Conservation (phyloP, 176 grass and related monocot genomes). For the Panicum miliaceum region DNA sequence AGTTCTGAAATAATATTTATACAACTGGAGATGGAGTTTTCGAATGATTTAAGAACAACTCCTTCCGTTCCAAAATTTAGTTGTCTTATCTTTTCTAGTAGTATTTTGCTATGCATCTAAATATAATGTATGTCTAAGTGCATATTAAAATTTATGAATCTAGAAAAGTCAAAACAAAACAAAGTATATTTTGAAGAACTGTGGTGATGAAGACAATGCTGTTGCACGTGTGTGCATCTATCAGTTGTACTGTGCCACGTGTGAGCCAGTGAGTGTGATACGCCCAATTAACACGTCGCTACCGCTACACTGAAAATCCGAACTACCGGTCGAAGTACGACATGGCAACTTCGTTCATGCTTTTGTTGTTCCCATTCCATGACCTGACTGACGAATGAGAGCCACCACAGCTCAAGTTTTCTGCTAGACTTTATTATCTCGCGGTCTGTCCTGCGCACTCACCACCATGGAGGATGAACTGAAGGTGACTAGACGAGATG, state of each 20-base stretch:
- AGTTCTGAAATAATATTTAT: too few species aligned
- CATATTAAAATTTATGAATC: too few species aligned
- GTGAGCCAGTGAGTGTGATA: neutral
- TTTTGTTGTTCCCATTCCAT: neutral
- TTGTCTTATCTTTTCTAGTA: too few species aligned
- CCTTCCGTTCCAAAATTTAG: too few species aligned
- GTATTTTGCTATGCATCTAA: too few species aligned
- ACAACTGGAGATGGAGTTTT: too few species aligned
- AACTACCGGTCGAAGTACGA: neutral
- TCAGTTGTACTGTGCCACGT: neutral
- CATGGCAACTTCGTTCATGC: neutral
- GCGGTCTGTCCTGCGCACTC: neutral
- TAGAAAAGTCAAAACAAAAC: too few species aligned
- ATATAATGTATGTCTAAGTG: too few species aligned
- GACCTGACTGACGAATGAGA: neutral
- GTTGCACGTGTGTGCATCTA: neutral
- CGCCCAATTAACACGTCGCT: neutral
- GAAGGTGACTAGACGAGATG: conserved; percentile 25
- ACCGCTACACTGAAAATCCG: neutral
- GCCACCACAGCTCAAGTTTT: neutral
- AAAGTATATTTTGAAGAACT: too few species aligned
- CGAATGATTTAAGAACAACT: too few species aligned
- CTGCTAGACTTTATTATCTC: neutral
- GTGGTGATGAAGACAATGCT: too few species aligned
- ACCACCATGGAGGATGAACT: neutral